Evolutionary conservation across 2,329 filamentous ascomycete genomes (phyloP).

Genomic region (Immersiporthe knoxdaviesiana): DNA sequence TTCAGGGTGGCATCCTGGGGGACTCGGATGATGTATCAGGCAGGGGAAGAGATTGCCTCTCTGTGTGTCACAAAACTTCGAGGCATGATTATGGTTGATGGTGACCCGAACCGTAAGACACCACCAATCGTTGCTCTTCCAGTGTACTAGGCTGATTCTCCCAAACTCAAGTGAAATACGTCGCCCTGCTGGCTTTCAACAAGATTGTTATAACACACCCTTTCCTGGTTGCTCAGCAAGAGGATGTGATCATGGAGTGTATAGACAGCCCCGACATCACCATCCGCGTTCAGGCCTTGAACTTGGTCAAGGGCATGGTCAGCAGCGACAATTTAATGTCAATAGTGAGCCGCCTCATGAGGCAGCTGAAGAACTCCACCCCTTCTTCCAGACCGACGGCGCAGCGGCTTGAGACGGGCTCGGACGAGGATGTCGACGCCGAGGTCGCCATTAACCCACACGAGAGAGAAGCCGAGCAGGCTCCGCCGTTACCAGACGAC

Average conservation of each 20-base stretch:
- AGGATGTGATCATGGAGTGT: slow-evolving; percentile 95
- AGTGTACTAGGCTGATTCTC: slow-evolving; percentile 1
- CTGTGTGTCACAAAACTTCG: slow-evolving; percentile 91
- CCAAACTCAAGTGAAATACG: slow-evolving; percentile 82
- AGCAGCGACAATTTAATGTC: slow-evolving; percentile 80
- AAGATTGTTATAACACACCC: slow-evolving; percentile 91
- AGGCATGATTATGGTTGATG: slow-evolving; percentile 91
- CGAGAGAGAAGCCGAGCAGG: slow-evolving; percentile 43
- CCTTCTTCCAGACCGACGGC: slow-evolving; percentile 32
- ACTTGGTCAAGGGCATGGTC: slow-evolving; percentile 93
- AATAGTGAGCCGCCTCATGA: slow-evolving; percentile 85
- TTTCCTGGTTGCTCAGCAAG: slow-evolving; percentile 84
- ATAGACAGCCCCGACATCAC: slow-evolving; percentile 96
- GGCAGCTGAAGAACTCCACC: slow-evolving; percentile 72
- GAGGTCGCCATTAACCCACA: slow-evolving; percentile 47
- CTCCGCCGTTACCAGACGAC: slow-evolving; percentile 76
- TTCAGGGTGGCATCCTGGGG: slow-evolving; percentile 91
- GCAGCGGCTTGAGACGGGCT: slow-evolving; percentile 37
- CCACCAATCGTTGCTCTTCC: slow-evolving; percentile 16
- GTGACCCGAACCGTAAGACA: slow-evolving; percentile 84
- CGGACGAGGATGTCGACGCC: slow-evolving; percentile 56
- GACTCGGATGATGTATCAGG: slow-evolving; percentile 78
- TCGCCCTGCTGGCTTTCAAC: slow-evolving; percentile 92
- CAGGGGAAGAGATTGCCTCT: slow-evolving; percentile 86
- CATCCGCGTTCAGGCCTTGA: slow-evolving; percentile 88